phyloP scores from a whole-genome alignment of 1,284 basidiomycete species.

The Leccinum subfulvum region DNA sequence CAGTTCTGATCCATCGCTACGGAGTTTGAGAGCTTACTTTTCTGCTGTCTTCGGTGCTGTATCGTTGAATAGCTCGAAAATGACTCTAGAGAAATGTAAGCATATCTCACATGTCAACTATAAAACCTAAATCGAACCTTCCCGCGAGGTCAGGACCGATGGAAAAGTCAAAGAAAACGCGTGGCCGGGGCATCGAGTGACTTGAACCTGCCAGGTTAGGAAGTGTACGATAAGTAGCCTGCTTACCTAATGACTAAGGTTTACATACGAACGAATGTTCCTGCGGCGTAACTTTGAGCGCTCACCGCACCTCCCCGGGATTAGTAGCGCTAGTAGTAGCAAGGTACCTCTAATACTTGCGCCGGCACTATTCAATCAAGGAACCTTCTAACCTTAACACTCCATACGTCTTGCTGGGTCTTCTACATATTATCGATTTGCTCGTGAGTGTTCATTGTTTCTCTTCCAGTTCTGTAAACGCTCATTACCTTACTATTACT shows the following conservation, averaged over 20 bases:
- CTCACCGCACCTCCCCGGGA: conserved; percentile 1
- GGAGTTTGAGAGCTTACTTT: conserved; percentile 56
- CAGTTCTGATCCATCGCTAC: conserved; percentile 4
- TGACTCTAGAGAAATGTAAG: conserved; percentile 45
- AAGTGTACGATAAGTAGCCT: neutral
- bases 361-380: neutral
- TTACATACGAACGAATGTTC: neutral
- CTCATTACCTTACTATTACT: conserved; percentile 4
- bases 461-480: neutral
- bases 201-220: neutral
- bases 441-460: neutral
- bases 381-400: neutral
- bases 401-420: neutral
- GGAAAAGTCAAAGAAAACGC: conserved; percentile 70
- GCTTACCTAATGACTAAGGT: conserved; percentile 16
- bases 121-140: conserved; percentile 40
- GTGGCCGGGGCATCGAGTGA: conserved; percentile 40
- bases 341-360: neutral
- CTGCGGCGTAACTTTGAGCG: conserved; percentile 2
- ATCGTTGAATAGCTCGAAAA: conserved; percentile 82
- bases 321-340: neutral
- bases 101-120: neutral
- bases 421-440: neutral
- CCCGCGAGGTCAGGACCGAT: conserved; percentile 54
- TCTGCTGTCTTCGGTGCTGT: conserved; percentile 80